Base-by-base conservation (phyloP, 768 basidiomycete genomes). In the Xerocomellus dryophilus region DNA sequence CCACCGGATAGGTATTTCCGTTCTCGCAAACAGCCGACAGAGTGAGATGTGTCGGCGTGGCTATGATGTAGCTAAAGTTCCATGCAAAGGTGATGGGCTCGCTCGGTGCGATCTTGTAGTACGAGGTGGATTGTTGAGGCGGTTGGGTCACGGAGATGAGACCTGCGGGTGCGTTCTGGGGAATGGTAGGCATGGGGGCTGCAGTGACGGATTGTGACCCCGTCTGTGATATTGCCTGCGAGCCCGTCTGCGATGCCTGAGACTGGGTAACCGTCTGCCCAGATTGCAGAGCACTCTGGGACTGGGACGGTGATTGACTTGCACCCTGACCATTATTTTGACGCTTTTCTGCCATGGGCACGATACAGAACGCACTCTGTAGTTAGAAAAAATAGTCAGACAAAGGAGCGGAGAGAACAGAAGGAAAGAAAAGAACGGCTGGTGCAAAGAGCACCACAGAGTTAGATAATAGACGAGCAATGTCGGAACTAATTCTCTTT, bases 41-140 rank as follows among this genome's bases (percentile, higher is more conserved):
- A 10, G 85, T 86, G 54, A 86, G 73, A 51, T 70, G 67, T 9
- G 74, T 69, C 0, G 93, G 93, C 0, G 81, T 84, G 39, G 76
- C 80, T 59, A 87, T 73, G 39, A 98, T 74, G 53, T 78, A 77
- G 15, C 90, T 91, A 63, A 93, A 81, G 71, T 92, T 93, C 95
- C 93, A 97, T 11, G 80, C 94, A 68, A 97, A 91, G 20, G 93
- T 96, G 66, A 97, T 83, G 55, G 76, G 73, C 59, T 90, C 79
- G 46, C 75, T 76, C 1, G 75, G 73, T 0, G 91, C 89, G 66
- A 97, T 88, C 79, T 94, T 93, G 78, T 84, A 96, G 76, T 83
- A 96, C 21, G 91, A 90, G 3, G 88, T 86, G 32, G 84, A 81
- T 9, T 88, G 88, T 59, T 85, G 81, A 0, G 90, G 88, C 1